phyloP scores from a whole-genome alignment of 768 basidiomycete species.

The Ramaria rubella region DNA sequence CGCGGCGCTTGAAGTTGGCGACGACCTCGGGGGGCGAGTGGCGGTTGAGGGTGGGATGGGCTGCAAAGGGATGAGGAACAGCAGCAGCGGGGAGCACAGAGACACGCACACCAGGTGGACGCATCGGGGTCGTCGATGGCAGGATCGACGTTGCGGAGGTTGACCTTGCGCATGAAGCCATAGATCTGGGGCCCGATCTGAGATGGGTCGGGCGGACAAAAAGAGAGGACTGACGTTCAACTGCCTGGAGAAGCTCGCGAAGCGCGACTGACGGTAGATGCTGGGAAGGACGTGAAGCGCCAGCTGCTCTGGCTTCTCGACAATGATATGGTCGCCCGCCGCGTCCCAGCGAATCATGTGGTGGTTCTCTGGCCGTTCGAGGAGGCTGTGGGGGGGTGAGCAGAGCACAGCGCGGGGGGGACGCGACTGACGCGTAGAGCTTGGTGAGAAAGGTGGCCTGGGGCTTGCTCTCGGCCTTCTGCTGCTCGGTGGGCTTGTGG shows the following conservation, averaged over 20 bases:
- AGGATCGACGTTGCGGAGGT: constrained; percentile 90
- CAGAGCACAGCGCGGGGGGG: constrained; percentile 1
- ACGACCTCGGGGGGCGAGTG: constrained; percentile 87
- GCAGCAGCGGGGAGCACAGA: constrained; percentile 9
- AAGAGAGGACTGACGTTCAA: constrained; percentile 65
- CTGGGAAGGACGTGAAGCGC: constrained; percentile 90
- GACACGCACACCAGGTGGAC: constrained; percentile 87
- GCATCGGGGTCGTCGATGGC: constrained; percentile 95
- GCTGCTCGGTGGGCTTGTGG: constrained; percentile 39
- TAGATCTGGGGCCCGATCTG: constrained; percentile 61
- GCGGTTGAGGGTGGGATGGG: constrained; percentile 86
- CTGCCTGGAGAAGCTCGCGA: constrained; percentile 96
- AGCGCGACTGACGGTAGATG: constrained; percentile 93
- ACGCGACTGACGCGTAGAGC: constrained; percentile 75
- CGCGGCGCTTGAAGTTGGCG: constrained; percentile 91
- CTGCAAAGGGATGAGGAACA: constrained; percentile 33
- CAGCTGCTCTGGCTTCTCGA: constrained; percentile 88
- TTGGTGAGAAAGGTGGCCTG: constrained; percentile 96
- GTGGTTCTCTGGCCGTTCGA: constrained; percentile 88
- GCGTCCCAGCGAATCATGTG: constrained; percentile 98
- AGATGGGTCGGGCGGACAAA: not conserved
- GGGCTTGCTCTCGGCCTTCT: constrained; percentile 71
- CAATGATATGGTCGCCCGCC: constrained; percentile 90
- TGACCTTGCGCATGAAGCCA: constrained; percentile 98
- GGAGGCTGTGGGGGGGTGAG: constrained; percentile 45